phyloP scores from a whole-genome alignment of 176 grass and related monocot species.

The Raddia distichophylla region DNA sequence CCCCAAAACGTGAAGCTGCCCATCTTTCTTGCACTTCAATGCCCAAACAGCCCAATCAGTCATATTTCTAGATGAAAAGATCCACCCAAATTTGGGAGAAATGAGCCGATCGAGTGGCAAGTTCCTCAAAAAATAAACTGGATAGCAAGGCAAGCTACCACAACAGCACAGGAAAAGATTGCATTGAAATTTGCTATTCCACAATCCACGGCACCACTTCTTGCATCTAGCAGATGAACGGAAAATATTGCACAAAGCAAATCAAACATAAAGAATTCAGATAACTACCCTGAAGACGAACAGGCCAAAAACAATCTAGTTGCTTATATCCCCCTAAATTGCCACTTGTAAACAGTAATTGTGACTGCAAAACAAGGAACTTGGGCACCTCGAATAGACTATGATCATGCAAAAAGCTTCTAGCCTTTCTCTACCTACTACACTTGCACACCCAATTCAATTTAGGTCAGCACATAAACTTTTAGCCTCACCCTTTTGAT shows the following conservation, averaged over 20 bases:
- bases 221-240: conserved; percentile 11
- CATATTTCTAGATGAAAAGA: conserved; percentile 14
- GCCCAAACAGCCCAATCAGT: conserved; percentile 35
- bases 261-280: conserved; percentile 23
- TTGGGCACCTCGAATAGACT: not conserved
- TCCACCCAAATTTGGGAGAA: conserved; percentile 30
- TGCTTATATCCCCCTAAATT: not conserved
- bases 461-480: not conserved
- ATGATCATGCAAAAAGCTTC: not conserved
- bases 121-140: not conserved
- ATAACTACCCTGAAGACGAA: conserved; percentile 15
- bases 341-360: conserved; percentile 26
- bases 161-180: conserved; percentile 33
- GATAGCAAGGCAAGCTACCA: conserved; percentile 30
- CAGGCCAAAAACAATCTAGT: conserved; percentile 4
- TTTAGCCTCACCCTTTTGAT: not conserved
- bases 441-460: not conserved
- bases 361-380: not conserved
- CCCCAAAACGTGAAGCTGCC: conserved; percentile 19
- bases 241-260: not conserved
- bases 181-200: conserved; percentile 8
- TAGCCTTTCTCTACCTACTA: not conserved
- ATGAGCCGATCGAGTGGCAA: conserved; percentile 9
- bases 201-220: not conserved
- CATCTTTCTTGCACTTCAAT: conserved; percentile 20